Evolutionary conservation across 2,329 filamentous ascomycete genomes (phyloP).

Genomic region (Podosphaera leucotricha): DNA sequence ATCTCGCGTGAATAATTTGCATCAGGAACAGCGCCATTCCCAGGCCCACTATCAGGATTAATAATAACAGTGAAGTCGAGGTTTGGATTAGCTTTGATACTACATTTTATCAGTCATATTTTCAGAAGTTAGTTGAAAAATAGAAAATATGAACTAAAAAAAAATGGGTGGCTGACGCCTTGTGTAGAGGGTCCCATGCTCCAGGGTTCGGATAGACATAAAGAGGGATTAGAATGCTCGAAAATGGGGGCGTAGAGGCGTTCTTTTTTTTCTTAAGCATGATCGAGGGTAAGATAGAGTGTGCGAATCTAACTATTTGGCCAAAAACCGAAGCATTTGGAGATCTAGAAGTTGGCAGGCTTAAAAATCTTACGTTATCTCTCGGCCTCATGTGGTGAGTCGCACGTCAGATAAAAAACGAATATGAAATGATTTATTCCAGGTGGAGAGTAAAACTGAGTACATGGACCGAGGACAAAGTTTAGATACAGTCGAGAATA

Average conservation of each 20-base stretch:
- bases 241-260: slow-evolving; percentile 1
- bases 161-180: slow-evolving; percentile 2
- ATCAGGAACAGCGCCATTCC: slow-evolving; percentile 14
- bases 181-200: slow-evolving; percentile 7
- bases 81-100: slow-evolving; percentile 5
- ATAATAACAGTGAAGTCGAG: slow-evolving; percentile 13
- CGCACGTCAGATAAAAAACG: not conserved
- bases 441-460: not conserved
- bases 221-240: slow-evolving; percentile 8
- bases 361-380: not conserved
- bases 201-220: slow-evolving; percentile 8
- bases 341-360: not conserved
- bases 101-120: slow-evolving; percentile 1
- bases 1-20: slow-evolving; percentile 16
- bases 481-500: not conserved
- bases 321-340: not conserved
- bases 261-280: not conserved
- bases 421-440: not conserved
- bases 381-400: not conserved
- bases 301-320: not conserved
- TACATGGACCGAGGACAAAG: not conserved
- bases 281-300: not conserved
- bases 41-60: slow-evolving; percentile 16
- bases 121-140: slow-evolving; percentile 2
- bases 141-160: not conserved